Percentiles rank a stretch among this genome's conserved stretches.
phyloP scores from a whole-genome alignment of 768 basidiomycete species.

The Pleurotus tuber-regium region DNA sequence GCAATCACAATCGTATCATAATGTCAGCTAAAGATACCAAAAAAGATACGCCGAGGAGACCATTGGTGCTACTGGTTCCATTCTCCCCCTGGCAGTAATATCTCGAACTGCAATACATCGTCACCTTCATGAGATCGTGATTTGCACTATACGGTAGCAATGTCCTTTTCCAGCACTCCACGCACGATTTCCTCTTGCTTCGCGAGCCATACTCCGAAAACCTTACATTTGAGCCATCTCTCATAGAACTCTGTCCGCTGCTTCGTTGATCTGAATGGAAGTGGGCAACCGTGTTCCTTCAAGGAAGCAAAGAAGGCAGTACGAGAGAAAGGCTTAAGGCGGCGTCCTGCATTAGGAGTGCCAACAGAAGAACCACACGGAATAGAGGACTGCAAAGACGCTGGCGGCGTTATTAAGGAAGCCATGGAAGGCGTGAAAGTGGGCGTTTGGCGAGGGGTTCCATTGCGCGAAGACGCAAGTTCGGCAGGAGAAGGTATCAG shows the following conservation, averaged over 20 bases:
- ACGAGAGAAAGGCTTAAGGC: slow-evolving; percentile 70
- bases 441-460: slow-evolving; percentile 2
- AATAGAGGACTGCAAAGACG: not conserved
- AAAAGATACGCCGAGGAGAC: too few species aligned
- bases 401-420: not conserved
- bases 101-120: too few species aligned
- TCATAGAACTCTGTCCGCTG: slow-evolving; percentile 60
- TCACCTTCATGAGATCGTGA: not conserved
- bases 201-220: slow-evolving; percentile 79
- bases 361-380: slow-evolving; percentile 1
- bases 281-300: slow-evolving; percentile 62
- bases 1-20: too few species aligned
- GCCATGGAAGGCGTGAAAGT: slow-evolving; percentile 14
- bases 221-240: slow-evolving; percentile 69
- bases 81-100: too few species aligned
- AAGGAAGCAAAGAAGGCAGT: slow-evolving; percentile 70
- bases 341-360: slow-evolving; percentile 22
- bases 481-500: slow-evolving; percentile 74
- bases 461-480: slow-evolving; percentile 32
- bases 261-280: slow-evolving; percentile 70
- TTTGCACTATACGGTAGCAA: too few species aligned
- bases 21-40: too few species aligned
- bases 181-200: slow-evolving; percentile 72
- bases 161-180: slow-evolving; percentile 41
- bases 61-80: too few species aligned